phyloP scores from a whole-genome alignment of 2,329 filamentous ascomycete genomes.

The Monilinia laxa region DNA sequence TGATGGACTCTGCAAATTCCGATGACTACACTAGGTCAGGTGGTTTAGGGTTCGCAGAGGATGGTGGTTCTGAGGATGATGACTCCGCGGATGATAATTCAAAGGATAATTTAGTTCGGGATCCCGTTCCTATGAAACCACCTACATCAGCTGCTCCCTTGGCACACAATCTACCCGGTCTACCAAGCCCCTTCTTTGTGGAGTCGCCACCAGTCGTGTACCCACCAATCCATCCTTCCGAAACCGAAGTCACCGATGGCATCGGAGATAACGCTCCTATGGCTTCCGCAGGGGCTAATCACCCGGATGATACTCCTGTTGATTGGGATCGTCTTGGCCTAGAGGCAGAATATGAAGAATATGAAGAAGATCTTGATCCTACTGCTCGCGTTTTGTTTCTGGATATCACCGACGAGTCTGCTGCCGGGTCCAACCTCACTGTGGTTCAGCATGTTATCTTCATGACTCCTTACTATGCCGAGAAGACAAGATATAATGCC shows the following conservation, averaged over 20 bases:
- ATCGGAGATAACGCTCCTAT: not conserved
- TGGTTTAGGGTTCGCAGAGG: not conserved
- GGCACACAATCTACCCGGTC: not conserved
- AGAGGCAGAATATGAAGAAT: conserved; percentile 39
- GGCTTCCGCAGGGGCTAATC: not conserved
- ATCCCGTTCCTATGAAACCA: not conserved
- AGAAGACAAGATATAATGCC: conserved; percentile 48
- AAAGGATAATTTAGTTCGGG: not conserved
- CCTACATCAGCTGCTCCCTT: too few species aligned
- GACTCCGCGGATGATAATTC: not conserved
- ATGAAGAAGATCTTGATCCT: not conserved
- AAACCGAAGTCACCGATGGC: not conserved
- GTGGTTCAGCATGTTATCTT: conserved; percentile 66
- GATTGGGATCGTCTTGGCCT: not conserved
- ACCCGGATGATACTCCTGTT: not conserved
- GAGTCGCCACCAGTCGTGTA: not conserved
- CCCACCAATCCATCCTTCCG: not conserved
- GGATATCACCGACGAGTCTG: conserved; percentile 55
- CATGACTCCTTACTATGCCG: conserved; percentile 53
- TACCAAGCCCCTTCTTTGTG: not conserved
- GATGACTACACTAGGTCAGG: not conserved
- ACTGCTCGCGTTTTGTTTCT: conserved; percentile 51
- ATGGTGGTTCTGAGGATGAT: not conserved
- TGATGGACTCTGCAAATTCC: not conserved
- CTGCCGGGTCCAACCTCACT: conserved; percentile 62